These are phyloP conservation scores for Pueraria montana DNA, from an alignment of 306 rosid genomes.

Conservation along the genomic window DNA sequence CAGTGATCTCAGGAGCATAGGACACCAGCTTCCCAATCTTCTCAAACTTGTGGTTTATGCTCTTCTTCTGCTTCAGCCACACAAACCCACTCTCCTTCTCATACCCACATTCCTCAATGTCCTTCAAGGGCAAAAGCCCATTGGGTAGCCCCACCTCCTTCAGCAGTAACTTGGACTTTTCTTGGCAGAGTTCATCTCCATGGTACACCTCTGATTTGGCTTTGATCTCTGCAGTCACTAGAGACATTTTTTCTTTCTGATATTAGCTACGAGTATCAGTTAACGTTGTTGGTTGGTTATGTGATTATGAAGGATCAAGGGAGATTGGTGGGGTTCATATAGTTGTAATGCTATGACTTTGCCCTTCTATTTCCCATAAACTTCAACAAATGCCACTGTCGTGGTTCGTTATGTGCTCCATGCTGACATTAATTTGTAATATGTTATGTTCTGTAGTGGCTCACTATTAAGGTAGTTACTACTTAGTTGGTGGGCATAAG, in stretches of 20 bases:
- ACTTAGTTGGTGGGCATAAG: neutral
- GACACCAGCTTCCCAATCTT: constrained; percentile 74
- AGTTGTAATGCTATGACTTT: constrained; percentile 25
- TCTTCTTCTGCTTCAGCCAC: constrained; percentile 89
- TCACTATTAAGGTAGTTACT: neutral
- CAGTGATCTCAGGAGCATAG: constrained; percentile 84
- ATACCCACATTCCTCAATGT: constrained; percentile 85
- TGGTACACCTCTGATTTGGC: constrained; percentile 78
- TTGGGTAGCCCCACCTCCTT: constrained; percentile 75
- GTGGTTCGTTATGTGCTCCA: neutral
- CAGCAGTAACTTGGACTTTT: constrained; percentile 66
- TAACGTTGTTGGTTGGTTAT: neutral
- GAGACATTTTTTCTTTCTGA: constrained; percentile 59
- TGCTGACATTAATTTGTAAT: neutral
- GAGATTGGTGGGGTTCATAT: constrained; percentile 52
- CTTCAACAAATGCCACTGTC: constrained; percentile 49
- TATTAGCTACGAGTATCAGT: neutral
- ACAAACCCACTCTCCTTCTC: constrained; percentile 87
- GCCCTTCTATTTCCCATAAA: constrained; percentile 51
- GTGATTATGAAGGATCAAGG: neutral
- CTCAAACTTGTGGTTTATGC: constrained; percentile 77
- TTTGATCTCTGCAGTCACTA: constrained; percentile 61
- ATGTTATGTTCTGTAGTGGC: neutral
- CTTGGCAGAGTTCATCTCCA: constrained; percentile 79
- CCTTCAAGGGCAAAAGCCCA: constrained; percentile 83